A percentile compares a stretch with the other conserved stretches of the same genome.
Evolutionary conservation across 768 basidiomycete genomes (phyloP).

Genomic region (Psilocybe cyanescens): DNA sequence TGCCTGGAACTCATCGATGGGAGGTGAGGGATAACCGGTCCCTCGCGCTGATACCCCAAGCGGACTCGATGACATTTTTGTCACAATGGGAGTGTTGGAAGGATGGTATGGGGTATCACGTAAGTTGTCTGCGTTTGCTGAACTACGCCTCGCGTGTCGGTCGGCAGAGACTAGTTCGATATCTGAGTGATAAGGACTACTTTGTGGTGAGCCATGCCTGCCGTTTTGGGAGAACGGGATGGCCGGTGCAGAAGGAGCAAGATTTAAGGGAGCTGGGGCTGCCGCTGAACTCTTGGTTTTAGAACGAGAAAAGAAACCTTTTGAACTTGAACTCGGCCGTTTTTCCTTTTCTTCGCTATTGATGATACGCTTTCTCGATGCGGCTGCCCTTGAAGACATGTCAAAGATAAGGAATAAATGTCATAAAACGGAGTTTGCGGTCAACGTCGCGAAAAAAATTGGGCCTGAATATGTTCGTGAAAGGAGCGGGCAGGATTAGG

Average conservation of each 20-base stretch:
- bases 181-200: slow-evolving; percentile 1
- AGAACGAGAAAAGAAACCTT: slow-evolving; percentile 25
- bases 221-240: not conserved
- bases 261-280: not conserved
- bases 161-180: not conserved
- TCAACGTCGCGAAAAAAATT: not conserved
- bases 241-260: slow-evolving; percentile 1
- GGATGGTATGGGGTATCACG: not conserved
- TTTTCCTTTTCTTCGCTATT: slow-evolving; percentile 16
- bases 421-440: slow-evolving; percentile 17
- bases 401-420: slow-evolving; percentile 16
- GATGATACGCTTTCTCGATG: slow-evolving; percentile 26
- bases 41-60: not conserved
- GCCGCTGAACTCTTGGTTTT: slow-evolving; percentile 4
- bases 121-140: not conserved
- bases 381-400: slow-evolving; percentile 34
- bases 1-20: slow-evolving; percentile 9
- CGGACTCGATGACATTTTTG: not conserved
- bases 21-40: slow-evolving; percentile 15
- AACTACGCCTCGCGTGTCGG: slow-evolving; percentile 8
- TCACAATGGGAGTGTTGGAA: not conserved
- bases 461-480: not conserved
- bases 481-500: not conserved
- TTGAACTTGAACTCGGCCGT: slow-evolving; percentile 16
- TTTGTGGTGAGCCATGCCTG: slow-evolving; percentile 1